Base-by-base conservation (phyloP, 129 eudicot genomes). In the Tanacetum coccineum region DNA sequence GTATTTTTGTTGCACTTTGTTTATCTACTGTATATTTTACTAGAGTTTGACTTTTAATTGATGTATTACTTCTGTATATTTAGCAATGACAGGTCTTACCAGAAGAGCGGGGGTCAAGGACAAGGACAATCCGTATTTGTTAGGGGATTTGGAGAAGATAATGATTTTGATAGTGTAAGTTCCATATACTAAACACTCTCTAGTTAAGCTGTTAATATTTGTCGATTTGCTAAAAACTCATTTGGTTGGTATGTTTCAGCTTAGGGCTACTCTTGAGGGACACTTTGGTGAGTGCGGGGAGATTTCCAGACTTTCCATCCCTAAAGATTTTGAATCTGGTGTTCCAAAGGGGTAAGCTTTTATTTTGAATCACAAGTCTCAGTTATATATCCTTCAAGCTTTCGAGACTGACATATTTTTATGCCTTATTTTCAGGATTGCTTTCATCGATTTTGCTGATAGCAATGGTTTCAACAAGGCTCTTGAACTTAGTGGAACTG, bases 91-190 rank as follows among this genome's bases (percentile, higher is more conserved):
- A 72, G 69, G 64, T 79, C 94, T 1, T 83, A 59, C 76, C 94
- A 83, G 72, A 65, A 74, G 67, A 83, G 68, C 22, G 83, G 74
- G 8, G 83, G 70, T 1, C 68, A 65, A 30, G 61, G 67, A 48
- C 84, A 84, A 74, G 82, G 78, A 22, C 74, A 55, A 55, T 74
- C 91, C 3, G 62, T 80, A 56, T 93, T 75, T 75, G 84, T 93
- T 4, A 86, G 89, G 30, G 96, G 98, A 42, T 82, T 93, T 74
- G 79, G 88, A 63, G 72, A 53, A 12, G 64, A 72, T 30, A 79
- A 57, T 13, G 80, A 70, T 49, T 85, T 80, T 70, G 85, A 84
- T n/a, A 58, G 67, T 66, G 98, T 88, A 70, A 50, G 78, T 63
- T 44, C 39, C 9, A 28, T 12, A 4, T 30, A 30, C 6, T 6